These are phyloP conservation scores for Hylodesmum podocarpum DNA, from an alignment of 306 rosid species.

Conservation along the genomic window DNA sequence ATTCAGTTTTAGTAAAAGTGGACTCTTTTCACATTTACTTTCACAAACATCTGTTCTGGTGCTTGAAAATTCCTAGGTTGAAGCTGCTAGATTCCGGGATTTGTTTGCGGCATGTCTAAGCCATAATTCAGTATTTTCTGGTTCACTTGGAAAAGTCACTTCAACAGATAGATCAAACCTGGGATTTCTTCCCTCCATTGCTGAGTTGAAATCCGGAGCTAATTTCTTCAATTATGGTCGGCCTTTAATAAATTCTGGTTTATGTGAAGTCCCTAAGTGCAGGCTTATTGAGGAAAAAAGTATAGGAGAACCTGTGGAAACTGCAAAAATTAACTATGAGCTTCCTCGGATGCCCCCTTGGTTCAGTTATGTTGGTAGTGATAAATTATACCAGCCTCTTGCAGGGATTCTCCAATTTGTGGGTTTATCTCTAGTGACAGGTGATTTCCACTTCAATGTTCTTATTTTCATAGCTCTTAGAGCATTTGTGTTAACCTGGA, in stretches of 20 bases:
- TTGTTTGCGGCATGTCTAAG: constrained; percentile 71
- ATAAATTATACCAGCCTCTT: constrained; percentile 70
- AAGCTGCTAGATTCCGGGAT: constrained; percentile 77
- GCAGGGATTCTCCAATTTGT: constrained; percentile 83
- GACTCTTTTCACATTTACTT: constrained; percentile 8
- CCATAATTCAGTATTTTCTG: constrained; percentile 77
- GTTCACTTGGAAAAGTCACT: constrained; percentile 67
- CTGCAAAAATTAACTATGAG: constrained; percentile 42
- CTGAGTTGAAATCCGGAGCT: constrained; percentile 75
- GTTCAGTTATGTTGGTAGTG: constrained; percentile 71
- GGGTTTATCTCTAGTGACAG: constrained; percentile 76
- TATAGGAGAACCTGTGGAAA: constrained; percentile 32
- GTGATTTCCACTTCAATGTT: constrained; percentile 48
- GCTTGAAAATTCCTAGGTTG: constrained; percentile 53
- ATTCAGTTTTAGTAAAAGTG: constrained; percentile 4
- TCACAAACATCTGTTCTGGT: constrained; percentile 25
- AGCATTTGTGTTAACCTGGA: constrained; percentile 6
- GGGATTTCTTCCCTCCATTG: constrained; percentile 73
- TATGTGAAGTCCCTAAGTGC: constrained; percentile 43
- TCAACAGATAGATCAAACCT: constrained; percentile 50
- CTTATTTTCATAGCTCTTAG: constrained; percentile 19
- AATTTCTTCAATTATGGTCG: constrained; percentile 43
- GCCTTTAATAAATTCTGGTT: constrained; percentile 39
- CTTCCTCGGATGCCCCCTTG: constrained; percentile 98
- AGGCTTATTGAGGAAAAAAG: constrained; percentile 47